Percentiles rank a stretch among this genome's conserved stretches.
These are phyloP conservation scores for Westerdykella sp. DNA, from an alignment of 2,329 filamentous ascomycete genomes.

Conservation along the genomic window DNA sequence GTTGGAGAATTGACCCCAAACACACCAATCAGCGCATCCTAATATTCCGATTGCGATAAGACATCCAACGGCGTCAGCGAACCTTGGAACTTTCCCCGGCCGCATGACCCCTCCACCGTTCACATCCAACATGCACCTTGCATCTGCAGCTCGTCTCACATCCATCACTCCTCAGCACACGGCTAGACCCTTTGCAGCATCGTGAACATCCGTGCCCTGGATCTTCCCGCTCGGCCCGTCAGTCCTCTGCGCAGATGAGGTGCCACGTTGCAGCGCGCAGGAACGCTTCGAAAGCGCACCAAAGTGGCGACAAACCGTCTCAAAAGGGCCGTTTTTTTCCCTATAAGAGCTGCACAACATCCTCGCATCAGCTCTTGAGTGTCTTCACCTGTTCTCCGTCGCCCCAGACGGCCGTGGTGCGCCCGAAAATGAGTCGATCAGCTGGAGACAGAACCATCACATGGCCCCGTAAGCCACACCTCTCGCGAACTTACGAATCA, in stretches of 20 bases:
- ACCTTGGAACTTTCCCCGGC: slow-evolving; percentile 1
- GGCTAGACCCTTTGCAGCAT: slow-evolving; percentile 13
- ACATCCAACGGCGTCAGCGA: slow-evolving; percentile 5
- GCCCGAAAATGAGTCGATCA: slow-evolving; percentile 31
- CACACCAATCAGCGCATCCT: too few relatives aligned
- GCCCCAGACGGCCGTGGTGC: slow-evolving; percentile 10
- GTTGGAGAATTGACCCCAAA: too few relatives aligned
- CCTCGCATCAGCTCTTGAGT: slow-evolving; percentile 2
- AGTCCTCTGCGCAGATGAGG: slow-evolving; percentile 29
- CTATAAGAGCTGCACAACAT: slow-evolving; percentile 21
- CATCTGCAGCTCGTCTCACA: slow-evolving; percentile 23
- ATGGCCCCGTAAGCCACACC: slow-evolving; percentile 36
- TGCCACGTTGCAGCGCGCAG: slow-evolving; percentile 35
- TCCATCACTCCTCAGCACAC: slow-evolving; percentile 15
- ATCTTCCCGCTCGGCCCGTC: slow-evolving; percentile 34
- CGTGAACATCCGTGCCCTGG: slow-evolving; percentile 25
- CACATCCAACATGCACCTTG: slow-evolving; percentile 3
- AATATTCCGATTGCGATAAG: slow-evolving; percentile 11
- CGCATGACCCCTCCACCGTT: not conserved
- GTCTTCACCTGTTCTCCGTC: slow-evolving; percentile 13
- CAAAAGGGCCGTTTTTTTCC: slow-evolving; percentile 11
- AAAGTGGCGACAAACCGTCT: slow-evolving; percentile 19
- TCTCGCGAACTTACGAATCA: slow-evolving; percentile 32
- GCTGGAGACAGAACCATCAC: slow-evolving; percentile 31
- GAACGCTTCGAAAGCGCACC: slow-evolving; percentile 24